Conservation (phyloP, 1,139 yeast genomes). For the Saccharomyces hybrid region DNA sequence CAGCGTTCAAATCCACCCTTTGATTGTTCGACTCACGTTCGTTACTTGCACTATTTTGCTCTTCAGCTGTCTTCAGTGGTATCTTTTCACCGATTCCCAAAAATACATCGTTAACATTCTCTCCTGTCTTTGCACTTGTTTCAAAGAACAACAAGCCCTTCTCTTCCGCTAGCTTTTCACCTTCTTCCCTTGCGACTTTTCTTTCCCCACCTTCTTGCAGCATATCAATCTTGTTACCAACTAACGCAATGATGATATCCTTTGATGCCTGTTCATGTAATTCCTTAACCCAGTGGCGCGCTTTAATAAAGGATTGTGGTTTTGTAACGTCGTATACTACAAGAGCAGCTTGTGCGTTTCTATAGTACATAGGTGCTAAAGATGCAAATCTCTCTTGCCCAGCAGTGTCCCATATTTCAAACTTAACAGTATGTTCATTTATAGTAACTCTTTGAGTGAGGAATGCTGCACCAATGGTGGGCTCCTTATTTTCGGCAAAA, state of each 20-base stretch:
- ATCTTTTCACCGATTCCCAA: slow-evolving; percentile 73
- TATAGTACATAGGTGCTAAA: slow-evolving; percentile 94
- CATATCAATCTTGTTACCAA: slow-evolving; percentile 86
- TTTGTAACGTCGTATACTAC: slow-evolving; percentile 95
- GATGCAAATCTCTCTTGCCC: slow-evolving; percentile 97
- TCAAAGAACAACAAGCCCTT: slow-evolving; percentile 88
- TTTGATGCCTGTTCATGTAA: slow-evolving; percentile 91
- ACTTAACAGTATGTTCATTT: slow-evolving; percentile 83
- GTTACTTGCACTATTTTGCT: slow-evolving; percentile 3
- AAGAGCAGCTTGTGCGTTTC: slow-evolving; percentile 97
- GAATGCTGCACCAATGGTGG: slow-evolving; percentile 97
- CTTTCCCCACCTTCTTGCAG: slow-evolving; percentile 45
- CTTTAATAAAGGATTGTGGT: slow-evolving; percentile 95
- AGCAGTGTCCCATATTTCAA: slow-evolving; percentile 98
- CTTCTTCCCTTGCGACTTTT: slow-evolving; percentile 84
- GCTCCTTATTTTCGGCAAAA: slow-evolving; percentile 94
- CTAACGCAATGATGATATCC: slow-evolving; percentile 85
- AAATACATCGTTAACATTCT: slow-evolving; percentile 86
- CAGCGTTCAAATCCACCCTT: slow-evolving; percentile 3
- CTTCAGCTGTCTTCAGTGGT: slow-evolving; percentile 2
- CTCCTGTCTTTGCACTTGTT: slow-evolving; percentile 91
- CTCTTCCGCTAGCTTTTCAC: slow-evolving; percentile 69
- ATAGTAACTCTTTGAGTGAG: slow-evolving; percentile 90
- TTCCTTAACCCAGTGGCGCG: slow-evolving; percentile 98
- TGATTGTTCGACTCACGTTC: slow-evolving; percentile 1